phyloP scores from a whole-genome alignment of 2,329 filamentous ascomycete genomes.

The Microcyclosporella mali region DNA sequence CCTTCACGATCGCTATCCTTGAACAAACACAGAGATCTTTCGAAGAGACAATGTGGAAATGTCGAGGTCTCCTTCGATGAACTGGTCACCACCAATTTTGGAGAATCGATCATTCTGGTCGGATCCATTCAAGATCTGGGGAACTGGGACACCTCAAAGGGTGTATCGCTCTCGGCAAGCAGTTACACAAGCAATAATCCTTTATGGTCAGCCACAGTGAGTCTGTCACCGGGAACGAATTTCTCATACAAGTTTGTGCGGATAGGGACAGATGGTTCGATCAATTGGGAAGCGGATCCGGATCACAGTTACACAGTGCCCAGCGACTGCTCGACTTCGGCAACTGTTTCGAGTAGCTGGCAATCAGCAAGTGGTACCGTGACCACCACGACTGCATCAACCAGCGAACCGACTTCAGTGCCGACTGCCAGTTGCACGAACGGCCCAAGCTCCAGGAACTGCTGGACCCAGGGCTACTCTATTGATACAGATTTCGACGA shows the following conservation, averaged over 20 bases:
- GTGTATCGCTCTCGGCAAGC: conserved; percentile 52
- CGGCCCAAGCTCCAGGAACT: conserved; percentile 21
- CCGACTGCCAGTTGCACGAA: conserved; percentile 26
- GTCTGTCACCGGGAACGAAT: conserved; percentile 49
- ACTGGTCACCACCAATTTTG: conserved; percentile 51
- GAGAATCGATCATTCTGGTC: conserved; percentile 60
- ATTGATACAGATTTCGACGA: conserved; percentile 33
- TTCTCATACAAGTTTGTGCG: conserved; percentile 59
- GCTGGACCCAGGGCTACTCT: conserved; percentile 25
- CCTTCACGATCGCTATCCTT: conserved; percentile 6
- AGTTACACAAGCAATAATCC: conserved; percentile 55
- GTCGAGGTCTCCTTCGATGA: conserved; percentile 55
- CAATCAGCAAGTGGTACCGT: conserved; percentile 16
- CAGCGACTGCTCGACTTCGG: conserved; percentile 31
- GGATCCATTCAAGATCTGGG: conserved; percentile 57
- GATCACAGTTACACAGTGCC: conserved; percentile 40
- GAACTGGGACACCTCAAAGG: conserved; percentile 51
- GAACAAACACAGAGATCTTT: background rate
- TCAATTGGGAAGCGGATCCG: conserved; percentile 60
- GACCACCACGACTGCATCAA: conserved; percentile 12
- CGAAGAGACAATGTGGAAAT: conserved; percentile 3
- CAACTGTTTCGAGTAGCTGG: conserved; percentile 37
- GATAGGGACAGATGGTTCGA: conserved; percentile 47
- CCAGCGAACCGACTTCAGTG: conserved; percentile 15
- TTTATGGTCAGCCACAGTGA: conserved; percentile 55